Conservation (phyloP, 768 basidiomycete genomes). For the Rhodotorula paludigena region DNA sequence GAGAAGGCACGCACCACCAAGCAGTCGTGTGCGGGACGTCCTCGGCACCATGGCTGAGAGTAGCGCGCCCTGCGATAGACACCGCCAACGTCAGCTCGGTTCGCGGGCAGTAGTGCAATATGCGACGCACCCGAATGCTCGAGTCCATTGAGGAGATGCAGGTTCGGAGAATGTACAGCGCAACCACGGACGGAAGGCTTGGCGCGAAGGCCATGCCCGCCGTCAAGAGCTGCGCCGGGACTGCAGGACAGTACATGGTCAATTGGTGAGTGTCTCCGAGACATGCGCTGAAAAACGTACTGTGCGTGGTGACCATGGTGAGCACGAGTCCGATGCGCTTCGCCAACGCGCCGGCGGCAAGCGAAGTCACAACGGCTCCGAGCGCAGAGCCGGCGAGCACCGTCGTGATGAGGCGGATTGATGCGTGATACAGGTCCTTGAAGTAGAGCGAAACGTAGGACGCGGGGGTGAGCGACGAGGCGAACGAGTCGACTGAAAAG, state of each 20-base stretch:
- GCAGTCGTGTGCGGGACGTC: constrained; percentile 15
- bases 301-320: constrained; percentile 19
- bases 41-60: constrained; percentile 17
- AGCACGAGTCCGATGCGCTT: constrained; percentile 24
- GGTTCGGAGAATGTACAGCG: constrained; percentile 12
- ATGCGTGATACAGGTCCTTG: neutral
- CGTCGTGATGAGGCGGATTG: constrained; percentile 5
- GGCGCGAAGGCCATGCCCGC: constrained; percentile 16
- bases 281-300: neutral
- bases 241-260: neutral
- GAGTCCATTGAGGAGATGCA: constrained; percentile 22
- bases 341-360: constrained; percentile 14
- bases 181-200: neutral
- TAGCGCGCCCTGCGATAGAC: constrained; percentile 9
- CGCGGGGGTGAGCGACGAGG: constrained; percentile 29
- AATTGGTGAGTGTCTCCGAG: neutral
- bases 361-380: constrained; percentile 9
- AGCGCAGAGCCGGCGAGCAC: constrained; percentile 14
- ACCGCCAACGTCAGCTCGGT: neutral
- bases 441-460: constrained; percentile 23
- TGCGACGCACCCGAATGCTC: constrained; percentile 6
- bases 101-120: neutral
- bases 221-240: constrained; percentile 25
- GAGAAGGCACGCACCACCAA: constrained; percentile 14
- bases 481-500: constrained; percentile 25